Percentiles rank a stretch among this genome's conserved stretches.
These are phyloP conservation scores for Sarocladium oryzae DNA, from an alignment of 2,329 filamentous ascomycete species.

Conservation along the genomic window DNA sequence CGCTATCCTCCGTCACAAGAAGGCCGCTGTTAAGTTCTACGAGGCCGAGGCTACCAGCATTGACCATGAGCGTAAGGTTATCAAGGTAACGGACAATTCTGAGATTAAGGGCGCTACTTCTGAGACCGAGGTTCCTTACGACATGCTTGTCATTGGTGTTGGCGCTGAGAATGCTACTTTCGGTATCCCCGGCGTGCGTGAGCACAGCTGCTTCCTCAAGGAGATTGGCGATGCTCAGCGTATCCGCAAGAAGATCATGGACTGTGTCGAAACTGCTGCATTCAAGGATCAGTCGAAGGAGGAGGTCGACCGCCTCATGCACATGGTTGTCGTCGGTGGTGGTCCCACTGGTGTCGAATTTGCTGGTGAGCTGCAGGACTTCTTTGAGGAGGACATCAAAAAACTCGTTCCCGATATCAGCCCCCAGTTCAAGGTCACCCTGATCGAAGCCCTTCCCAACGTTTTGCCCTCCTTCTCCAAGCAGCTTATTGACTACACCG, in stretches of 20 bases:
- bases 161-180: conserved; percentile 98
- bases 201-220: conserved; percentile 97
- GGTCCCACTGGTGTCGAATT: conserved; percentile 98
- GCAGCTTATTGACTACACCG: conserved; percentile 98
- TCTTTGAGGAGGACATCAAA: conserved; percentile 96
- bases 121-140: conserved; percentile 87
- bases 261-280: conserved; percentile 95
- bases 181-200: conserved; percentile 89
- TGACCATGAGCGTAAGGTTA: conserved; percentile 81
- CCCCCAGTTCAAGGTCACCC: conserved; percentile 92
- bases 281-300: conserved; percentile 92
- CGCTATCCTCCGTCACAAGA: conserved; percentile 92
- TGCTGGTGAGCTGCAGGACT: conserved; percentile 95
- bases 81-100: conserved; percentile 87
- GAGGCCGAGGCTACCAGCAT: conserved; percentile 96
- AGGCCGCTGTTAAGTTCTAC: conserved; percentile 89
- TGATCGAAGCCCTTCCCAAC: conserved; percentile 94
- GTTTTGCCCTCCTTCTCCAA: conserved; percentile 98
- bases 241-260: conserved; percentile 99
- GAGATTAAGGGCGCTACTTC: conserved; percentile 80
- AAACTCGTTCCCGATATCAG: conserved; percentile 96
- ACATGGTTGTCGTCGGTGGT: conserved; percentile 95
- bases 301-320: conserved; percentile 87
- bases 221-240: conserved; percentile 93
- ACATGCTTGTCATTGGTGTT: conserved; percentile 96